A percentile compares a stretch with the other conserved stretches of the same genome.
Conservation (phyloP, 192 early-diverging fungal species). For the Backusella tuberculispora region DNA sequence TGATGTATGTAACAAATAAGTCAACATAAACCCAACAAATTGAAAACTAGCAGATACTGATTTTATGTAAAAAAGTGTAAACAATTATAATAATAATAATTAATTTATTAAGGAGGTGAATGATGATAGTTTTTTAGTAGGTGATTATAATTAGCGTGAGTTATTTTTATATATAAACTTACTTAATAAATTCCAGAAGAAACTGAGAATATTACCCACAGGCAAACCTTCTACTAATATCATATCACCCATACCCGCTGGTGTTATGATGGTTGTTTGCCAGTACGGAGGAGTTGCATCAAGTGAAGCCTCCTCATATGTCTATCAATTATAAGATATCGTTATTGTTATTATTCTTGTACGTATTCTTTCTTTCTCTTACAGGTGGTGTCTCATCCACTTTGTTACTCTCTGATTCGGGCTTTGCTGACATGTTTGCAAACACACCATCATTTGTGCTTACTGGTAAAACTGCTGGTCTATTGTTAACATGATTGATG, state of each 20-base stretch:
- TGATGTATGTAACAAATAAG: slow-evolving; percentile 85
- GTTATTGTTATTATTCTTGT: not conserved
- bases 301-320: slow-evolving; percentile 78
- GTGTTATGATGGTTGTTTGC: slow-evolving; percentile 76
- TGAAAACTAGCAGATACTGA: slow-evolving; percentile 77
- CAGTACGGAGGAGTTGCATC: slow-evolving; percentile 79
- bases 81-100: not conserved
- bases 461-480: slow-evolving; percentile 40
- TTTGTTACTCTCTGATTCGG: slow-evolving; percentile 52
- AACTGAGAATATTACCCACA: slow-evolving; percentile 77
- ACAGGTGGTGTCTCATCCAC: slow-evolving; percentile 58
- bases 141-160: not conserved
- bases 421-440: slow-evolving; percentile 61
- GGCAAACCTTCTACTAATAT: slow-evolving; percentile 91
- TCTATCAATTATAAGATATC: slow-evolving; percentile 29
- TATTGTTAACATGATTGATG: not conserved
- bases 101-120: slow-evolving; percentile 11
- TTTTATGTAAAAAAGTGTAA: not conserved
- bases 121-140: not conserved
- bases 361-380: slow-evolving; percentile 22
- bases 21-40: slow-evolving; percentile 88
- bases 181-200: slow-evolving; percentile 80
- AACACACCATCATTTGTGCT: slow-evolving; percentile 57
- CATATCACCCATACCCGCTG: slow-evolving; percentile 78
- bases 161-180: slow-evolving; percentile 29